These are phyloP conservation scores for Metarhizium guizhouense DNA, from an alignment of 2,329 filamentous ascomycete species.

Conservation along the genomic window DNA sequence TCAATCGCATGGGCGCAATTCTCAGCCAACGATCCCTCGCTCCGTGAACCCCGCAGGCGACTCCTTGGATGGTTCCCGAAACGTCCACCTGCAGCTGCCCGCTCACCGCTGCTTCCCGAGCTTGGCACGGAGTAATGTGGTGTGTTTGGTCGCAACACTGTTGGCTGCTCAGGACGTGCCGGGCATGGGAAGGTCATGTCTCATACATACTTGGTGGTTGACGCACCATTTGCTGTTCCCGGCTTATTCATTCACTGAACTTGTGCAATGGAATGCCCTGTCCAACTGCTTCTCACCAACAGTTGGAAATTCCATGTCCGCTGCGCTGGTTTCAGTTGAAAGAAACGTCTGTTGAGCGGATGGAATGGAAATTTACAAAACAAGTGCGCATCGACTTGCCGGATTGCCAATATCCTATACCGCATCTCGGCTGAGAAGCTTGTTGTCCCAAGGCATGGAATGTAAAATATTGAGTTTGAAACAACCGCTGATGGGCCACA, in stretches of 20 bases:
- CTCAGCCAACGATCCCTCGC: not conserved
- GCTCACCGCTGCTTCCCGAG: conserved; percentile 4
- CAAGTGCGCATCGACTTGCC: too few species aligned
- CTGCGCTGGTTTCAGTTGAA: too few species aligned
- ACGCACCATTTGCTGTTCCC: not conserved
- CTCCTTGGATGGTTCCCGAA: not conserved
- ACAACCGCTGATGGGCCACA: not conserved
- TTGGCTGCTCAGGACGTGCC: not conserved
- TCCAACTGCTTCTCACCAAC: too few species aligned
- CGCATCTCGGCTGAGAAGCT: not conserved
- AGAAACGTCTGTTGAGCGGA: too few species aligned
- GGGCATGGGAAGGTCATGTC: not conserved
- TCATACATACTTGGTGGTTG: not conserved
- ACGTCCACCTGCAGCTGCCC: conserved; percentile 3
- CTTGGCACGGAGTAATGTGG: not conserved
- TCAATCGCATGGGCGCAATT: not conserved
- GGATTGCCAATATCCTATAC: too few species aligned
- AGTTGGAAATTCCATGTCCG: too few species aligned
- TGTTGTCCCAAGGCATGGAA: not conserved
- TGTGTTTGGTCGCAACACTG: not conserved
- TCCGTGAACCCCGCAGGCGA: not conserved
- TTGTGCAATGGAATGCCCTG: too few species aligned
- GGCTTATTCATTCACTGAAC: too few species aligned
- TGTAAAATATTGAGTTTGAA: not conserved
- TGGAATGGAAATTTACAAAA: too few species aligned